Evolutionary conservation across 139 green algal genomes (phyloP), one percentile per base, ranked within the genome.

Genomic region (Chlamydomonas incerta): DNA sequence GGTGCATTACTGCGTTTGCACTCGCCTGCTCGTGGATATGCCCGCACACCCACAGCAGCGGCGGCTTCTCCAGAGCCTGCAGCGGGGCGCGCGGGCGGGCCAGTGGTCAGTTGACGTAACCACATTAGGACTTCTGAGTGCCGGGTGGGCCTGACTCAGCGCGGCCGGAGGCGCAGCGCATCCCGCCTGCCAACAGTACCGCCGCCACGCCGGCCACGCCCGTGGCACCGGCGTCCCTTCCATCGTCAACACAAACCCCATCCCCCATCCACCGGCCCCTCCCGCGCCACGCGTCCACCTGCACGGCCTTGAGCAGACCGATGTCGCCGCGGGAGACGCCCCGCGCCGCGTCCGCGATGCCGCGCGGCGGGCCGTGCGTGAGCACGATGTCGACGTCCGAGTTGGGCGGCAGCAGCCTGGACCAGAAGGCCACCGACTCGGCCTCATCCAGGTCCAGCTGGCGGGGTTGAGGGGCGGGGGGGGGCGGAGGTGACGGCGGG

Each of bases 351-450:
- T 90, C 86, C 14, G 72, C 80, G 41, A 81, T 69, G n/a, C 86
- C 86, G 52, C 74, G 68, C 20, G 86, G 86, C 15, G 86, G 86
- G 0, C 86, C 86, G 33, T 90, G 86, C 0, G 86, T 90, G 28
- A 90, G 68, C 2, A 90, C 52, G 35, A 90, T 83, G 72, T 90
- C 86, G 24, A 87, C 63, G 15, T 84, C 58, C 6, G 80, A 28
- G 31, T 87, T 50, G 35, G 71, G 71, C 60, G 75, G 75, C 75
- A 83, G 75, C 62, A 83, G 75, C 58, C 46, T 41, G 17, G 75
- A 31, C 75, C 75, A 83, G 60, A 57, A 72, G 18, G n/a, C 37
- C 37, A 33, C 55, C 75, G 37, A 41, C 15, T 29, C 34, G 8
- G 58, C 52, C 37, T 8, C 31, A 8, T 63, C 37, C 8, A 33